These are phyloP conservation scores for Candida multigemmis DNA, from an alignment of 805 yeast genomes.

Conservation along the genomic window DNA sequence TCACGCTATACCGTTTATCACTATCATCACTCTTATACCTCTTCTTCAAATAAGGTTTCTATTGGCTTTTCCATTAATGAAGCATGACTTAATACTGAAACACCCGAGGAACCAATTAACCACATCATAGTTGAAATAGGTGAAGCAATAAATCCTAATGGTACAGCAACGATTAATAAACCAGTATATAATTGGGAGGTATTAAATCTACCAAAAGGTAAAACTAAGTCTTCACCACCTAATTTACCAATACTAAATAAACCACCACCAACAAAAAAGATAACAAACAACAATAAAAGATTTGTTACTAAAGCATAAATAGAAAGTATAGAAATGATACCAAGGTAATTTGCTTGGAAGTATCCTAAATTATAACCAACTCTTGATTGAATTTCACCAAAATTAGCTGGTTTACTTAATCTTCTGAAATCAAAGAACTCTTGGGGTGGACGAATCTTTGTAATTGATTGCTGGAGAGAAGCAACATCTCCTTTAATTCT, in stretches of 20 bases:
- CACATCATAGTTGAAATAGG: constrained; percentile 87
- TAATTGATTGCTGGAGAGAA: constrained; percentile 51
- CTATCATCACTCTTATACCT: constrained; percentile 26
- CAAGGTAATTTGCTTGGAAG: constrained; percentile 78
- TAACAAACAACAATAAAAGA: constrained; percentile 73
- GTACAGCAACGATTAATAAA: constrained; percentile 65
- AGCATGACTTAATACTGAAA: constrained; percentile 78
- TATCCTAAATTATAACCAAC: constrained; percentile 80
- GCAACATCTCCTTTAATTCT: constrained; percentile 35
- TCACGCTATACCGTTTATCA: too few species aligned
- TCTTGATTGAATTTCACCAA: constrained; percentile 83
- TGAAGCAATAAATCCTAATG: constrained; percentile 78
- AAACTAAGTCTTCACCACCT: constrained; percentile 73
- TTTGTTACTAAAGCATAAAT: constrained; percentile 86
- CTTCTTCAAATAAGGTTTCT: constrained; percentile 89
- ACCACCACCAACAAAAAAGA: constrained; percentile 64
- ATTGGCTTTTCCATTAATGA: constrained; percentile 89
- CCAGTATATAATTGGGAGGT: constrained; percentile 81
- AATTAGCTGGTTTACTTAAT: constrained; percentile 82
- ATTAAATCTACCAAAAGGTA: constrained; percentile 64
- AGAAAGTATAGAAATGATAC: constrained; percentile 62
- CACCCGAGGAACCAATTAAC: constrained; percentile 82
- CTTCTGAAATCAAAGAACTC: constrained; percentile 91
- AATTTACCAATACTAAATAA: constrained; percentile 69
- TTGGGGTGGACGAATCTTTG: constrained; percentile 78